Conservation (phyloP, 176 grass and related monocot genomes). For the Metroxylon sagu region DNA sequence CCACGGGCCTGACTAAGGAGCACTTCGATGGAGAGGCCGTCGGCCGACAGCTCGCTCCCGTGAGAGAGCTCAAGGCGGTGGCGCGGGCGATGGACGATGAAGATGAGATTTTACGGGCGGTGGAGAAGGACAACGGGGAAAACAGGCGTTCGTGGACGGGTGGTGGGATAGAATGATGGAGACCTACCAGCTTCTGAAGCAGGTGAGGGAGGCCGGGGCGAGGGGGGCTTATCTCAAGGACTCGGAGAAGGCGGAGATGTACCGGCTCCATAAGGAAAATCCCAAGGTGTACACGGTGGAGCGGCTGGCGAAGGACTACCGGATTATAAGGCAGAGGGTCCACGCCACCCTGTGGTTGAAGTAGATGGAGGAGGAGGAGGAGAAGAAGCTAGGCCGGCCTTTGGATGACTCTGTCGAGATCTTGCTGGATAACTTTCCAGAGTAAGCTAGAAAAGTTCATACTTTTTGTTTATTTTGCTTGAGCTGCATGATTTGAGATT, state of each 20-base stretch:
- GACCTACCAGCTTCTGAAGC: constrained; percentile 68
- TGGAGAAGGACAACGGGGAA: constrained; percentile 31
- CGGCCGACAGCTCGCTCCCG: constrained; percentile 7
- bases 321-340: constrained; percentile 91
- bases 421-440: constrained; percentile 80
- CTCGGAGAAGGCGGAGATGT: constrained; percentile 92
- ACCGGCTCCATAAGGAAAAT: constrained; percentile 88
- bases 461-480: no score
- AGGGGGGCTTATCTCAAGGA: constrained; percentile 82
- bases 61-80: constrained; percentile 7
- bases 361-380: constrained; percentile 92
- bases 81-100: constrained; percentile 50
- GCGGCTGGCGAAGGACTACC: constrained; percentile 84
- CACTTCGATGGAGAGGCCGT: constrained; percentile 67
- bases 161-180: constrained; percentile 46
- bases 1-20: constrained; percentile 75
- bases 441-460: constrained; percentile 29
- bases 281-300: constrained; percentile 72
- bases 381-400: constrained; percentile 68
- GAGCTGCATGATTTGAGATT: no score
- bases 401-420: constrained; percentile 91
- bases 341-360: constrained; percentile 96
- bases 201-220: constrained; percentile 66
- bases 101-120: constrained; percentile 33
- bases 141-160: constrained; percentile 45